Evolutionary conservation across 495 filamentous ascomycete species (phyloP), one percentile per base, ranked within the genome.

Genomic region (Lentithecium fluviatile): DNA sequence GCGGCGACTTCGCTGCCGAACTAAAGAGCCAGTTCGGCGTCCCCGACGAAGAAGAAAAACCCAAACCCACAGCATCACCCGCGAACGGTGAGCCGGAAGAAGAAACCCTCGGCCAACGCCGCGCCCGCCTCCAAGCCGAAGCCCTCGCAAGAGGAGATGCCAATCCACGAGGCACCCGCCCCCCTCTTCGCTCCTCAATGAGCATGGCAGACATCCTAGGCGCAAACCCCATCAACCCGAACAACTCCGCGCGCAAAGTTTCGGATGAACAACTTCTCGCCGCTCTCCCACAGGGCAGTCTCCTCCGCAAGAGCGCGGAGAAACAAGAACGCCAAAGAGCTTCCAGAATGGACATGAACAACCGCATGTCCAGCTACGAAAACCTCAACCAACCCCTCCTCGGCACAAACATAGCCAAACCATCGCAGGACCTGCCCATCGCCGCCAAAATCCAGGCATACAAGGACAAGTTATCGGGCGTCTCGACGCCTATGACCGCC

Each of bases 21-120:
- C 79, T 96, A 37, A 74, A 95, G 58, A 82, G 81, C 51, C 85
- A 90, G 69, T 79, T 94, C 64, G 85, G 84, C 43, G 80, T 78
- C 0, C 40, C 24, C 34, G 74, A 76, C 45, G 71, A 64, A 29
- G 45, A 58, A 53, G 50, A 75, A 69, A 49, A 67, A 69, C 6
- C 66, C 71, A 13, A 71, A 69, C 1, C 66, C 70, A 13, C 70
- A 69, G 0, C 71, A 76, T 13, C 13, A 2, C 45, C 49, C 7
- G 32, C 51, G 11, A 34, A 54, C 12, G 57, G 21, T n/a, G 32
- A 58, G 12, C 66, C 60, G 6, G 88, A 86, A 57, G 89, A 96
- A 62, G 93, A 98, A 71, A 96, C 92, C 0, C 81, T 98, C 2
- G 94, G 85, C 12, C 90, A 97, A 69, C 85, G 93, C 7, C 85